Percentiles rank a stretch among this genome's conserved stretches.
Conservation (phyloP, 768 basidiomycete genomes). For the Coprinellus micaceus region DNA sequence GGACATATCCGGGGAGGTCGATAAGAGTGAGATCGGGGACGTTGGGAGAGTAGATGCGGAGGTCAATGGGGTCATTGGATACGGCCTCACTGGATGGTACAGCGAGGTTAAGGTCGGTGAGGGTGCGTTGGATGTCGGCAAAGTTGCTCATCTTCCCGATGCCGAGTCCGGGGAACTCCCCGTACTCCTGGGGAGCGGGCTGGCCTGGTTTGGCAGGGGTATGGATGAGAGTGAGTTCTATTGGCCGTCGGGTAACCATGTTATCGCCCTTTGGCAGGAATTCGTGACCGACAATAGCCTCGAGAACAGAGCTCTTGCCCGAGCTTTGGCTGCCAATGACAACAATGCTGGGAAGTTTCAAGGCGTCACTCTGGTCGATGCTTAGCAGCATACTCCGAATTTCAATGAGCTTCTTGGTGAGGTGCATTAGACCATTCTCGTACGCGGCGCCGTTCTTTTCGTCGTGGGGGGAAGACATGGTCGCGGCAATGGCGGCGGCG, state of each 20-base stretch:
- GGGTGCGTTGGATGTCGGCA: conserved; percentile 83
- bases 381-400: conserved; percentile 92
- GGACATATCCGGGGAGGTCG: conserved; percentile 96
- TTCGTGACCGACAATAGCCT: conserved; percentile 96
- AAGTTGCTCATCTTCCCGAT: conserved; percentile 90
- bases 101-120: conserved; percentile 92
- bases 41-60: conserved; percentile 92
- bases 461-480: conserved; percentile 74
- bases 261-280: conserved; percentile 99
- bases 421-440: conserved; percentile 85
- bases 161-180: conserved; percentile 90
- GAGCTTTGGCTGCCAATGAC: conserved; percentile 98
- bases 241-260: conserved; percentile 98
- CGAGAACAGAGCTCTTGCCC: conserved; percentile 95
- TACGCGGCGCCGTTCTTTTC: conserved; percentile 42
- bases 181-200: conserved; percentile 66
- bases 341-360: conserved; percentile 96
- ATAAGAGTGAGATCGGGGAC: conserved; percentile 98
- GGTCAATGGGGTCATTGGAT: conserved; percentile 92
- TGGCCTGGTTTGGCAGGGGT: conserved; percentile 63
- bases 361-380: conserved; percentile 91
- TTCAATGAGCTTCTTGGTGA: conserved; percentile 94
- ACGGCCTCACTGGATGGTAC: conserved; percentile 89
- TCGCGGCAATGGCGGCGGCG: conserved; percentile 73
- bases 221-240: conserved; percentile 95